phyloP scores from a whole-genome alignment of 2,329 filamentous ascomycete genomes.

The Cladosporium colombiae region DNA sequence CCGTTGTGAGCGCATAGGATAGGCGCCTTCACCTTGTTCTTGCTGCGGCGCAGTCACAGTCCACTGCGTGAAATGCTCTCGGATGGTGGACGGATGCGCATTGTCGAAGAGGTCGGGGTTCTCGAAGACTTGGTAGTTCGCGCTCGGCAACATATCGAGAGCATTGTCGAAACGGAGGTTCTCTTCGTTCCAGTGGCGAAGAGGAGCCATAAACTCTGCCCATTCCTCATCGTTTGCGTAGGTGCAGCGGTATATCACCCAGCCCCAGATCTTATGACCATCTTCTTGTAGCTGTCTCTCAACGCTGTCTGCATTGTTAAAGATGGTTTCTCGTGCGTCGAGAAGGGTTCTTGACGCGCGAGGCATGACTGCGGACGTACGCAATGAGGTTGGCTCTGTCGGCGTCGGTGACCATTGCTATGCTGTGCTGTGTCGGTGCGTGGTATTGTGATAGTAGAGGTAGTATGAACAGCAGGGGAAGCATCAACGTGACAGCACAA shows the following conservation, averaged over 20 bases:
- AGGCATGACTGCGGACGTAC: background rate
- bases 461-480: too few relatives aligned
- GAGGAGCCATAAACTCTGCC: conserved; percentile 21
- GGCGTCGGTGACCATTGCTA: background rate
- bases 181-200: conserved; percentile 15
- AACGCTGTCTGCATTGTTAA: conserved; percentile 21
- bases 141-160: conserved; percentile 20
- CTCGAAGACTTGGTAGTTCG: conserved; percentile 23
- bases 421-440: background rate
- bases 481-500: too few relatives aligned
- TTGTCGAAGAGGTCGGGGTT: conserved; percentile 16
- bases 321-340: background rate
- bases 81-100: conserved; percentile 17
- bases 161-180: conserved; percentile 16
- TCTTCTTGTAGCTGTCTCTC: conserved; percentile 24
- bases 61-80: conserved; percentile 24
- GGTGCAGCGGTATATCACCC: conserved; percentile 26
- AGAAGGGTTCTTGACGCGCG: conserved; percentile 1
- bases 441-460: too few relatives aligned
- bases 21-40: conserved; percentile 20
- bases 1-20: conserved; percentile 16
- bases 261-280: conserved; percentile 25
- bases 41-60: conserved; percentile 4
- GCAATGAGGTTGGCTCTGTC: background rate
- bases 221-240: conserved; percentile 25